Evolutionary conservation across 2,329 filamentous ascomycete species (phyloP).

Genomic region (Cladorrhinum sp.): DNA sequence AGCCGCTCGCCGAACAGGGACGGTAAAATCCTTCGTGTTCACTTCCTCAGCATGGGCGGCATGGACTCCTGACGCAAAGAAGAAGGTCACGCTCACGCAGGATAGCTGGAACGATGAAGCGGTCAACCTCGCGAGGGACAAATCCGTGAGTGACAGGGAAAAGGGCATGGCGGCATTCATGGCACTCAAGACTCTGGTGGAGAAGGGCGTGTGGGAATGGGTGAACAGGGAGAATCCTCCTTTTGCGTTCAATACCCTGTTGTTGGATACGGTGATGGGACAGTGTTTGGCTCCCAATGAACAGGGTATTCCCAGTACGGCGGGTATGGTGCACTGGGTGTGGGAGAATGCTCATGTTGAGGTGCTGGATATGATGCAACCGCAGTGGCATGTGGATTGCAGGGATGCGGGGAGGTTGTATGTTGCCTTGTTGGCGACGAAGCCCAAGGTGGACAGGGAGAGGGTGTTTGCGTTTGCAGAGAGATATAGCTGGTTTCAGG

Average conservation of each 20-base stretch:
- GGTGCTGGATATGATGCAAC: conserved; percentile 20
- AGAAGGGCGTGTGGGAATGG: conserved; percentile 36
- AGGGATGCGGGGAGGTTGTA: conserved; percentile 32
- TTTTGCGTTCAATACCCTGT: conserved; percentile 33
- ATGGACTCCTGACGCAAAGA: conserved; percentile 29
- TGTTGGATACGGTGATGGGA: conserved; percentile 34
- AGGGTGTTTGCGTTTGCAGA: conserved; percentile 33
- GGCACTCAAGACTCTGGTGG: conserved; percentile 34
- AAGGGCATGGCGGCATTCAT: conserved; percentile 32
- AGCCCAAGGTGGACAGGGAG: conserved; percentile 30
- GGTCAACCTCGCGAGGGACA: conserved; percentile 23
- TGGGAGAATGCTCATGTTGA: conserved; percentile 26
- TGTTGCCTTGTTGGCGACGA: conserved; percentile 30
- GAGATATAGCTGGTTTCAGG: conserved; percentile 32
- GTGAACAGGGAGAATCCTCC: conserved; percentile 29
- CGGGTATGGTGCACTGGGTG: conserved; percentile 33
- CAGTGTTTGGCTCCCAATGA: conserved; percentile 29
- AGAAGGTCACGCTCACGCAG: conserved; percentile 26
- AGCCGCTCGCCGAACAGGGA: conserved; percentile 16
- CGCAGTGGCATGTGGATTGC: conserved; percentile 34
- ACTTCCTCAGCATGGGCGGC: conserved; percentile 35
- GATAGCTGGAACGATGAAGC: conserved; percentile 34
- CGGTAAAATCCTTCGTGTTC: conserved; percentile 31
- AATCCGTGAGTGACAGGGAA: conserved; percentile 9
- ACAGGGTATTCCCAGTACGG: conserved; percentile 32